Base-by-base conservation (phyloP, 2,329 filamentous ascomycete species). In the Madurella mycetomatis region DNA sequence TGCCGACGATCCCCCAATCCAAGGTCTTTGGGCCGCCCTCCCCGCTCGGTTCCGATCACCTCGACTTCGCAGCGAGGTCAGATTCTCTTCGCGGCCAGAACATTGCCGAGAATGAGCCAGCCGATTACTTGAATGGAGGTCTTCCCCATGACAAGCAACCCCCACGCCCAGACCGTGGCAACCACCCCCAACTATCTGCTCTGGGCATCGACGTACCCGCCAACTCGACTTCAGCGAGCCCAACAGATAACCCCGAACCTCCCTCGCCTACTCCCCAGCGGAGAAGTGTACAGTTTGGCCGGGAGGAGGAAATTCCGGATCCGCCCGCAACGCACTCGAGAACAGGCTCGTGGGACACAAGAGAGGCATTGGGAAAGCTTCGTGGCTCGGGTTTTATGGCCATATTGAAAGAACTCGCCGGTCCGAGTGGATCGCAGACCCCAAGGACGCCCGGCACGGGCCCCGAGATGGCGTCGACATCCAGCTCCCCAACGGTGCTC, bases 241-340 rank as follows among this genome's bases (percentile, higher is more conserved):
- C 54, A 9, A 58, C 65, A 8, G 67, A 69, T 64, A n/a, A 51
- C 47, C 45, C 58, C 42, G 60, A 63, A 15, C 45, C 58, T 3
- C 47, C 59, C 37, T 71, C 73, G 5, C 75, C 76, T 18, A 67
- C 70, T 1, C 68, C 66, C 13, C 76, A 77, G 17, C 76, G 83
- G 48, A 80, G 82, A 53, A 92, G 86, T 66, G 88, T 95, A 3
- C 89, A 94, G 62, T 94, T 95, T 66, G 83, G 81, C 2, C 78
- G 82, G 31, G 73, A 79, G 13, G 77, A 83, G 47, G 69, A 72
- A 30, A 74, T 67, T 59, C 66, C 70, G 60, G 83, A 81, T 34
- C 71, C 76, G 5, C 71, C 77, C 8, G 61, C 70, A 17, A 68
- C 75, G 42, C 82, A 84, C 60, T 81, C 79, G 32, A 78, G 84